These are phyloP conservation scores for Ichthyophonus hoferi DNA, from an alignment of 208 protist genomes.

Conservation along the genomic window DNA sequence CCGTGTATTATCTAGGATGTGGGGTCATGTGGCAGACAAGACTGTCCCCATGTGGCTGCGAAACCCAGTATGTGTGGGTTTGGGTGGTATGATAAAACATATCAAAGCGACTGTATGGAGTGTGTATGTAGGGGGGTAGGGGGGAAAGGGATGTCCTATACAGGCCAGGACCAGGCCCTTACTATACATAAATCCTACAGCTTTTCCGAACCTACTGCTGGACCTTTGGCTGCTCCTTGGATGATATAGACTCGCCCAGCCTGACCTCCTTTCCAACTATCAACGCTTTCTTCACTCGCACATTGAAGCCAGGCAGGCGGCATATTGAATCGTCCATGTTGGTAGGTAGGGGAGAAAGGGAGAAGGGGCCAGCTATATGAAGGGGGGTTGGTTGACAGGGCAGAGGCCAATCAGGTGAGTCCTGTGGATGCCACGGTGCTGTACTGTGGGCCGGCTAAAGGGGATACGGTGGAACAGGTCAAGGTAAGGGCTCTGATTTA, in stretches of 20 bases:
- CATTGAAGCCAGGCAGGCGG: slow-evolving; percentile 54
- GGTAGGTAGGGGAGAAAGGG: slow-evolving; percentile 4
- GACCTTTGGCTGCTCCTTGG: background rate
- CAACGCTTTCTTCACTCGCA: slow-evolving; percentile 62
- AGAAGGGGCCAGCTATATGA: background rate
- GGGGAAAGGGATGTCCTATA: background rate
- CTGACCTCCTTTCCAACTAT: background rate
- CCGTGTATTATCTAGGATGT: background rate
- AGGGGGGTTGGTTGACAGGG: background rate
- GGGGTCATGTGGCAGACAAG: background rate
- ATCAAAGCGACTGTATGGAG: background rate
- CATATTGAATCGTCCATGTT: slow-evolving; percentile 19
- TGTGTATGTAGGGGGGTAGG: background rate
- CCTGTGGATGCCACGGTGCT: slow-evolving; percentile 11
- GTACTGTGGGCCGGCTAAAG: background rate
- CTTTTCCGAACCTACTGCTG: background rate
- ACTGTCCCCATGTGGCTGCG: background rate
- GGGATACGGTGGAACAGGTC: slow-evolving; percentile 44
- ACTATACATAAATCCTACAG: background rate
- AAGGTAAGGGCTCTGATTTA: slow-evolving; percentile 63
- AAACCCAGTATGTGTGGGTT: background rate
- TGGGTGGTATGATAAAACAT: background rate
- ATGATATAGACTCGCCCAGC: background rate
- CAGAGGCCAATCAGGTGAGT: slow-evolving; percentile 5
- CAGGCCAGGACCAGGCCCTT: background rate